Evolutionary conservation across 2,329 filamentous ascomycete species (phyloP).

Genomic region (Trichoderma brevicompactum): DNA sequence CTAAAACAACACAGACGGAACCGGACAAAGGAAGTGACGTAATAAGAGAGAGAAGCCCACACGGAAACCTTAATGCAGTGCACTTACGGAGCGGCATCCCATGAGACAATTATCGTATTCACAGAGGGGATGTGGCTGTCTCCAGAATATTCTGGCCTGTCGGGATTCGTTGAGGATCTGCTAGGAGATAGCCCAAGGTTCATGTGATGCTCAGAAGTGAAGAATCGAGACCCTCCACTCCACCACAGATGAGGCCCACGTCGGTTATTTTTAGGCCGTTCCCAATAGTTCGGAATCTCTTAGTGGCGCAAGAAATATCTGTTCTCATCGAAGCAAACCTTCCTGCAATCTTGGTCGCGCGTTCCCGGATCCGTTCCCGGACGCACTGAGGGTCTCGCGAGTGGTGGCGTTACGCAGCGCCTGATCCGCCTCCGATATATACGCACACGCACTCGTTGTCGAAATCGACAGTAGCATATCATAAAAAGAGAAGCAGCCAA

Average conservation of each 20-base stretch:
- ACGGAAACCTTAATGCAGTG: slow-evolving; percentile 19
- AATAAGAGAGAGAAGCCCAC: neutral
- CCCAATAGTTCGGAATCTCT: slow-evolving; percentile 26
- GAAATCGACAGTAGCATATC: slow-evolving; percentile 5
- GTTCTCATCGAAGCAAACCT: neutral
- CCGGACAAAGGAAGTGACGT: slow-evolving; percentile 16
- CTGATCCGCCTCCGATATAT: slow-evolving; percentile 3
- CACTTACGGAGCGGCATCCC: slow-evolving; percentile 22
- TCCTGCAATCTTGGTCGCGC: neutral
- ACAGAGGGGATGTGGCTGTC: slow-evolving; percentile 12
- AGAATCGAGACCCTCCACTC: slow-evolving; percentile 20
- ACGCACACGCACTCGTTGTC: neutral
- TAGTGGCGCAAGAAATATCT: slow-evolving; percentile 19
- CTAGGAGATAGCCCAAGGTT: slow-evolving; percentile 8
- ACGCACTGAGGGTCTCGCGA: neutral
- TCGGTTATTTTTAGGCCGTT: slow-evolving; percentile 29
- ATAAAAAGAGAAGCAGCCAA: neutral
- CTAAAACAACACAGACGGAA: neutral
- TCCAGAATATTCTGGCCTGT: slow-evolving; percentile 20
- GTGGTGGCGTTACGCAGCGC: slow-evolving; percentile 17
- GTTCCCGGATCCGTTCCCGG: neutral
- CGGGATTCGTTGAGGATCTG: slow-evolving; percentile 8
- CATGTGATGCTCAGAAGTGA: slow-evolving; percentile 19
- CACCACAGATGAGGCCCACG: slow-evolving; percentile 16
- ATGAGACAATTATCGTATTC: slow-evolving; percentile 27